Percentiles rank a stretch among this genome's conserved stretches.
Conservation (phyloP, 257 asterid species). For the Sherardia arvensis region DNA sequence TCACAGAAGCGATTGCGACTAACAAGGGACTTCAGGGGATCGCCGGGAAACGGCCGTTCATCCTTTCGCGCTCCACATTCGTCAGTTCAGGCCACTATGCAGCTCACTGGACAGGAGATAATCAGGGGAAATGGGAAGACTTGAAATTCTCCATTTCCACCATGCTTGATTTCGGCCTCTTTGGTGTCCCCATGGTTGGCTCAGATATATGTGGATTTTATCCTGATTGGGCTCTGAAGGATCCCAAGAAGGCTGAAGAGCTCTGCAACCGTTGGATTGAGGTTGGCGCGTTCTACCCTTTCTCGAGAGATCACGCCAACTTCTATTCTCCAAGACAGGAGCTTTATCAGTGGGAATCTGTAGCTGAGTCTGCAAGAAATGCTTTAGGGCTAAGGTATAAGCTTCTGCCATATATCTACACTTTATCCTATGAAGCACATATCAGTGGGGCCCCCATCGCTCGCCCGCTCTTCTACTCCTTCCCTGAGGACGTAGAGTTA, state of each 20-base stretch:
- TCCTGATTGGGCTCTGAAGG: conserved; percentile 43
- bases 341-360: conserved; percentile 94
- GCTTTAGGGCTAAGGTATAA: conserved; percentile 89
- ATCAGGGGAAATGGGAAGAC: conserved; percentile 89
- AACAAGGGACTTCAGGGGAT: conserved; percentile 66
- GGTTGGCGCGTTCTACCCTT: conserved; percentile 88
- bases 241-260: conserved; percentile 57
- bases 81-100: conserved; percentile 84
- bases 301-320: conserved; percentile 90
- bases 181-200: conserved; percentile 97
- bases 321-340: conserved; percentile 86
- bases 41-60: conserved; percentile 81
- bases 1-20: conserved; percentile 73
- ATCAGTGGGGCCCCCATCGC: conserved; percentile 76
- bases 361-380: conserved; percentile 80
- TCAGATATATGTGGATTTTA: conserved; percentile 95
- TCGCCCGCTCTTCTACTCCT: conserved; percentile 73
- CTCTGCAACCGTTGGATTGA: conserved; percentile 98
- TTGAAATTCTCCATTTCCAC: conserved; percentile 71
- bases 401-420: conserved; percentile 67
- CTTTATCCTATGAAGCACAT: conserved; percentile 77
- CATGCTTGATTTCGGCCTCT: conserved; percentile 71
- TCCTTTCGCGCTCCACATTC: conserved; percentile 63
- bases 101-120: conserved; percentile 98
- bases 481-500: conserved; percentile 36